Base-by-base conservation (phyloP, 352 stramenopile species). In the Pythium graminicola region DNA sequence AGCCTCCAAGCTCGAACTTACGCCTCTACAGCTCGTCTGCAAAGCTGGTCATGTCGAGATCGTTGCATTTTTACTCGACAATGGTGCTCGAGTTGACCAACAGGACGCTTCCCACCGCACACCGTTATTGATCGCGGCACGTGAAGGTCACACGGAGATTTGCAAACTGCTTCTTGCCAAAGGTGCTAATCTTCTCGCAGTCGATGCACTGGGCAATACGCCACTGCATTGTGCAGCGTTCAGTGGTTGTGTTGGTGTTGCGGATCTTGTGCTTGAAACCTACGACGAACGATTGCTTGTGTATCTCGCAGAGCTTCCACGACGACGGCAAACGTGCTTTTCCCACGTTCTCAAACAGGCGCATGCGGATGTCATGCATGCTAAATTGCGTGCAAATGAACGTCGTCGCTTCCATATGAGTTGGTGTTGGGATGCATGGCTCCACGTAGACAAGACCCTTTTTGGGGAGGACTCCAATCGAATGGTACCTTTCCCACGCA, bases 191-290 rank as follows among this genome's bases (percentile, higher is more conserved):
- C 70, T 87, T 14, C 72, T 83, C 26, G 56, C 57, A 6, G 22
- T 67, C 13, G 79, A 90, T 47, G 77, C 78, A 17, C 48, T 88
- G n/a, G 72, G 73, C 42, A 87, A 89, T 48, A 84, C 77, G 10
- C 56, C 70, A 7, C 43, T 91, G 38, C 80, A 91, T 38, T 76
- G 81, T 52, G 77, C 75, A n/a, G 80, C 80, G 1, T 73, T 73
- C 28, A 75, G 71, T 13, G 80, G 80, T 2, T 76, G 57, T 32
- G 66, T 62, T 1, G 58, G 60, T 9, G 69, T 75, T 27, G 61
- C 62, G 2, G 57, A 71, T 8, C 46, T 78, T 17, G n/a, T 89
- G 4, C 57, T 89, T 8, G 54, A 64, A 4, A 50, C 64, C 0
- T 72, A 83, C 29, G 65, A 89, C 52, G 65, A 85, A 6, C 50